Evolutionary conservation across 2,329 filamentous ascomycete species (phyloP).

Genomic region (Cercospora nicotianae): DNA sequence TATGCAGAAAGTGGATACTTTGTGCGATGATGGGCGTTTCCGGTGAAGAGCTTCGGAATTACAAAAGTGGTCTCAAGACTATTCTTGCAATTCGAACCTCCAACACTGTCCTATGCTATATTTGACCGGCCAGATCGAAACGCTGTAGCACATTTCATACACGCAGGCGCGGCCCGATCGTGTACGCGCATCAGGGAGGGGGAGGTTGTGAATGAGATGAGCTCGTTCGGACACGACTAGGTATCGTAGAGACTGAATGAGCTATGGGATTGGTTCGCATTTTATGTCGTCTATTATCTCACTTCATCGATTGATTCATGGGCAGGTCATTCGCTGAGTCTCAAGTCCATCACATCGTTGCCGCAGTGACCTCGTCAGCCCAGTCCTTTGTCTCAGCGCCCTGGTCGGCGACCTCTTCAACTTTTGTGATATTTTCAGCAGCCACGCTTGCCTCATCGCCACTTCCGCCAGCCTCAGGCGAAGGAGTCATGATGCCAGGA

Average conservation of each 20-base stretch:
- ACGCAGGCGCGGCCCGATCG: too few relatives aligned
- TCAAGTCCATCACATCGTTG: neutral
- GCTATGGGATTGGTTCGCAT: neutral
- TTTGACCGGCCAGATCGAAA: neutral
- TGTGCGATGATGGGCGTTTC: neutral
- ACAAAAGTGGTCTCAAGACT: neutral
- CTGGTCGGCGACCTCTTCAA: neutral
- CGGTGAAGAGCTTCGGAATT: neutral
- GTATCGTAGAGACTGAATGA: too few relatives aligned
- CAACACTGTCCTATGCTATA: neutral
- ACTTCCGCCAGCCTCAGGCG: neutral
- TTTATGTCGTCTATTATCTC: neutral
- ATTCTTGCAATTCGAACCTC: neutral
- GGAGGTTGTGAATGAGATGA: too few relatives aligned
- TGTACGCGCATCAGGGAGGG: too few relatives aligned
- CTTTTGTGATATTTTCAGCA: neutral
- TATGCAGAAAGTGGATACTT: neutral
- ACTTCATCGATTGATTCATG: neutral
- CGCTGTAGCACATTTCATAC: neutral
- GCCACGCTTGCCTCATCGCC: neutral
- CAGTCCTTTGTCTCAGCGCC: slow-evolving; percentile 6
- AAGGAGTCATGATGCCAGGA: neutral
- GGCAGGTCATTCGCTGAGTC: neutral
- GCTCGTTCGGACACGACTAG: too few relatives aligned
- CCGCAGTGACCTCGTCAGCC: neutral